Evolutionary conservation across 116 monocot genomes (phyloP).

Genomic region (Trichopus zeylanicus): DNA sequence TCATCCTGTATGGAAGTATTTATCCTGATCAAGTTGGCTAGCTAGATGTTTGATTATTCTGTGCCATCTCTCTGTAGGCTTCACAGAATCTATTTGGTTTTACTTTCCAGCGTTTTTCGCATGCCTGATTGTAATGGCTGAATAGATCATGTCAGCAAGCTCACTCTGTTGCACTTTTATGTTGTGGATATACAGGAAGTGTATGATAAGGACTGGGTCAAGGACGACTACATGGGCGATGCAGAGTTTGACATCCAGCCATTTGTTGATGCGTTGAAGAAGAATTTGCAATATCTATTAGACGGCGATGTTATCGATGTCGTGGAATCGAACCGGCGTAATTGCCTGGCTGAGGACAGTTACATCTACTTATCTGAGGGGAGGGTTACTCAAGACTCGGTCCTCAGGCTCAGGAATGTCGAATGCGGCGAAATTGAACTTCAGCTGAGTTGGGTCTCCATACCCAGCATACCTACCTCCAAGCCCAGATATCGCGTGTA

Average conservation of each 20-base stretch:
- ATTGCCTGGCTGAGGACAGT: slow-evolving; percentile 48
- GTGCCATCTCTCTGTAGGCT: too few species aligned
- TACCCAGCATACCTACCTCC: too few species aligned
- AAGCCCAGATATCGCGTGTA: too few species aligned
- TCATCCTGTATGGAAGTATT: too few species aligned
- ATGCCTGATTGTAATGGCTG: not conserved
- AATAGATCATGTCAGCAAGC: too few species aligned
- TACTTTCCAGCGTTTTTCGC: too few species aligned
- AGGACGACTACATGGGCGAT: slow-evolving; percentile 27
- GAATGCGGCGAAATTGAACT: slow-evolving; percentile 43
- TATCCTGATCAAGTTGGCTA: too few species aligned
- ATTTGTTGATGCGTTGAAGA: slow-evolving; percentile 33
- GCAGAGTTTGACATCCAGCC: slow-evolving; percentile 39
- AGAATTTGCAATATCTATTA: slow-evolving; percentile 16
- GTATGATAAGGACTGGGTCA: slow-evolving; percentile 27
- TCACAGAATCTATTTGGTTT: too few species aligned
- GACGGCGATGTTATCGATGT: slow-evolving; percentile 24
- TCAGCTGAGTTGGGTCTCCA: slow-evolving; percentile 30
- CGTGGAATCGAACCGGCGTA: slow-evolving; percentile 26
- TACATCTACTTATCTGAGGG: slow-evolving; percentile 25
- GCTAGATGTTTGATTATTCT: too few species aligned
- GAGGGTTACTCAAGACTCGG: slow-evolving; percentile 30
- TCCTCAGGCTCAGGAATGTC: slow-evolving; percentile 33
- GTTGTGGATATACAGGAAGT: slow-evolving; percentile 3
- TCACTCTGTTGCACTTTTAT: not conserved